Evolutionary conservation across 495 filamentous ascomycete species (phyloP), one percentile per base, ranked within the genome.

Genomic region (Tetracladium marchalianum): DNA sequence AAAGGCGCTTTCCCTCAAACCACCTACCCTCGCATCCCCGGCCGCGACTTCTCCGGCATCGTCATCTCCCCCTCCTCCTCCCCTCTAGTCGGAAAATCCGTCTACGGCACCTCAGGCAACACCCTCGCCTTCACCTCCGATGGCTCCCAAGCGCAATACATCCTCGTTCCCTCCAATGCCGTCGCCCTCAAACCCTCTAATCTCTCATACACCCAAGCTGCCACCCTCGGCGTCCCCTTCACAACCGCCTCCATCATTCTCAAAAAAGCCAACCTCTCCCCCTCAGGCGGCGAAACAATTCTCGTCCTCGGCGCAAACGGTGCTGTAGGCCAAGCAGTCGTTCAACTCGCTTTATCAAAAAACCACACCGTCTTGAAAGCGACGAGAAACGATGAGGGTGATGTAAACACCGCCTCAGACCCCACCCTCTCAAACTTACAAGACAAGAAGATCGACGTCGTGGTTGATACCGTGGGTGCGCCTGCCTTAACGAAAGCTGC

Each of bases 1-100:
- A 55, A 63, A 47, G 66, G 64, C 11, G 24, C 39, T 3, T 70
- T 70, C 48, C 56, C 56, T 42, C 53, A 43, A 39, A 70, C 63
- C 31, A 70, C 49, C 1, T 66, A 51, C 37, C 67, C 67, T 1
- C 62, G 66, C 22, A 43, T 68, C 12, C 65, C 66, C 10, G 69
- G 69, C 11, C 66, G 66, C 13, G 54, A 57, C 34, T 66, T 58
- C 45, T 46, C 56, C 8, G 61, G 58, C 27, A 44, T 56, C 27
- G 42, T 68, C 15, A 52, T 58, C 10, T 43, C 50, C 17, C 46
- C 43, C 2, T 42, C 57, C 4, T 24, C 39, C 6, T 27, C 51
- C 17, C 40, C 17, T 1, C 37, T 50, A 5, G 22, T 55, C 11
- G 59, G 59, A 15, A 46, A 62, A 44, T 46, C 56, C 39, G 60